phyloP scores from a whole-genome alignment of 139 green algal genomes.

The Auxenochlorella protothecoides region DNA sequence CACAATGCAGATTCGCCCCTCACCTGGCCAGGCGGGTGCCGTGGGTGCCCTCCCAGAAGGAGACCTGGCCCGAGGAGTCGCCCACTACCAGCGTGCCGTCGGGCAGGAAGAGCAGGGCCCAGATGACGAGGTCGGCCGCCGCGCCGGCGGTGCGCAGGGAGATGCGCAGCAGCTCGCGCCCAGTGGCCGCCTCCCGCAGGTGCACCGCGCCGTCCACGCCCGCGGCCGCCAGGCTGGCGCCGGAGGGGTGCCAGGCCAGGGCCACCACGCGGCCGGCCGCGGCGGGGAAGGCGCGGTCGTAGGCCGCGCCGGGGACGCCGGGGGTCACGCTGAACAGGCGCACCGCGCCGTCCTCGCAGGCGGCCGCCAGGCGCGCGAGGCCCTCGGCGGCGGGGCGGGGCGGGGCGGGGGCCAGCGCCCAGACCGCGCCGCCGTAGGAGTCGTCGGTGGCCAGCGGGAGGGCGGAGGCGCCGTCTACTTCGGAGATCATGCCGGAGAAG shows the following conservation, averaged over 20 bases:
- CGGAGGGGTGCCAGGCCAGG: constrained; percentile 65
- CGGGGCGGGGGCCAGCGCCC: constrained; percentile 50
- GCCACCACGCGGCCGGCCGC: constrained; percentile 53
- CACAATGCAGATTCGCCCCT: not conserved
- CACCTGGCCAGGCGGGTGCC: constrained; percentile 54
- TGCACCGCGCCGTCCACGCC: constrained; percentile 60
- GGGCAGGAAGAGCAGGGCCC: constrained; percentile 62
- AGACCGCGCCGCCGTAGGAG: constrained; percentile 76
- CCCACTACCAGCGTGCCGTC: constrained; percentile 76
- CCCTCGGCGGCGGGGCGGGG: not conserved
- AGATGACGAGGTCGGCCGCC: constrained; percentile 54
- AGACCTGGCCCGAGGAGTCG: constrained; percentile 59
- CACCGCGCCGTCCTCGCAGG: constrained; percentile 82
- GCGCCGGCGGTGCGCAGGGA: constrained; percentile 19
- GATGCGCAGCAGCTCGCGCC: constrained; percentile 61
- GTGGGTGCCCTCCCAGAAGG: constrained; percentile 73
- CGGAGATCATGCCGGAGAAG: too few relatives aligned
- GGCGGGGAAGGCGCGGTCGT: constrained; percentile 36
- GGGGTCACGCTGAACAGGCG: constrained; percentile 59
- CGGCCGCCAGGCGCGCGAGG: constrained; percentile 49
- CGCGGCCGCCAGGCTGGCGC: constrained; percentile 41
- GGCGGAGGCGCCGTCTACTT: too few relatives aligned
- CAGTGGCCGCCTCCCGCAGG: constrained; percentile 40
- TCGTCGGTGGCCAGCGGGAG: constrained; percentile 24
- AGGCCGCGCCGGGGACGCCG: constrained; percentile 30